phyloP scores from a whole-genome alignment of 352 stramenopile species.

The Pythium plurisporium region DNA sequence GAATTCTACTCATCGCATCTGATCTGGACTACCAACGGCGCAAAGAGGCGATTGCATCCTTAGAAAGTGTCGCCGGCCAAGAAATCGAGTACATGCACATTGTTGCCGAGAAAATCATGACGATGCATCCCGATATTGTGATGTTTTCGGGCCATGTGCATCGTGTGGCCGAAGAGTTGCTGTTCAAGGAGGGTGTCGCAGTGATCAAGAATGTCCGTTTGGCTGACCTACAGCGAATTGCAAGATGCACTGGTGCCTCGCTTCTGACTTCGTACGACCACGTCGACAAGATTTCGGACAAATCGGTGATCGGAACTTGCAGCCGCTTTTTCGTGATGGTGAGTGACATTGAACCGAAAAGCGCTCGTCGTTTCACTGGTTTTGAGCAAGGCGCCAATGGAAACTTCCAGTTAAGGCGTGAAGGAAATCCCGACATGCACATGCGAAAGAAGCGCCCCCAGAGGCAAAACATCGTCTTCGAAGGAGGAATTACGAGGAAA shows the following conservation, averaged over 20 bases:
- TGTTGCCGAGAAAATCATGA: slow-evolving; percentile 86
- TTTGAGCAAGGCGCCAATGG: slow-evolving; percentile 34
- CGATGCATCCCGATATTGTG: slow-evolving; percentile 77
- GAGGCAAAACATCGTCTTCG: slow-evolving; percentile 83
- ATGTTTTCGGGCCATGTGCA: slow-evolving; percentile 84
- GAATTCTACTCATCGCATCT: slow-evolving; percentile 81
- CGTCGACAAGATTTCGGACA: slow-evolving; percentile 83
- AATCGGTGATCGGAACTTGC: slow-evolving; percentile 72
- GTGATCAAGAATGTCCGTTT: slow-evolving; percentile 84
- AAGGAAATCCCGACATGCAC: slow-evolving; percentile 1
- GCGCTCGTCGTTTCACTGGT: slow-evolving; percentile 41
- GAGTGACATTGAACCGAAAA: slow-evolving; percentile 74
- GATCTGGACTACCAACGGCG: slow-evolving; percentile 82
- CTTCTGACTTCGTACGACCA: slow-evolving; percentile 83
- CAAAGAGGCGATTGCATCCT: slow-evolving; percentile 75
- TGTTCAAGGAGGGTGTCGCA: slow-evolving; percentile 72
- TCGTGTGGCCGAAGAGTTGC: slow-evolving; percentile 74
- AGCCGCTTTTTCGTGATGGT: slow-evolving; percentile 83
- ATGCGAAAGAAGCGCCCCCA: slow-evolving; percentile 53
- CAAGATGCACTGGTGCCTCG: slow-evolving; percentile 67
- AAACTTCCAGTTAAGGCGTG: slow-evolving; percentile 13
- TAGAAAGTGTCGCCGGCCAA: slow-evolving; percentile 79
- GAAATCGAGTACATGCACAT: slow-evolving; percentile 90
- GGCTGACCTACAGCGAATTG: slow-evolving; percentile 74
- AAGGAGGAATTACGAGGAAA: slow-evolving; percentile 65